Base-by-base conservation (phyloP, 2,329 filamentous ascomycete genomes). In the Penicillium palitans region DNA sequence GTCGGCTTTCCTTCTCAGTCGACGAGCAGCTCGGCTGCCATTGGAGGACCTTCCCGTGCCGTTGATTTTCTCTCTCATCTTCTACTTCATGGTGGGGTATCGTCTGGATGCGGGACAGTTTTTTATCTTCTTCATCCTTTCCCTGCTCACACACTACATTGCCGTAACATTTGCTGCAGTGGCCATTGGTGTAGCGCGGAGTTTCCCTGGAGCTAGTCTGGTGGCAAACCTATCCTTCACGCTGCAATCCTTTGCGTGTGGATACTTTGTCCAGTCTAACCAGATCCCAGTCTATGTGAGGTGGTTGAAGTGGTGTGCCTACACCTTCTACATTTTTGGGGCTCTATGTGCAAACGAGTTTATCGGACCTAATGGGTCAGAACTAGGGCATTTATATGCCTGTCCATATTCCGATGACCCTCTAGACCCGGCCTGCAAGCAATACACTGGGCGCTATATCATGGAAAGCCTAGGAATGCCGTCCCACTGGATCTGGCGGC, bases 71-170 rank as follows among this genome's bases (percentile, higher is more conserved):
- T 86, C 86, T 6, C 74, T 86, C 2, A 87, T 92, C 8, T 87
- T 87, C 68, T 93, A 92, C 72, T 92, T 90, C 71, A 91, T 92
- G 87, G 84, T 86, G 7, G 89, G 88, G 0, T 90, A 91, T 64
- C 84, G 89, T 47, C 79, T 81, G 3, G 82, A 87, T 9, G 84
- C 81, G 0, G 74, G 68, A 1, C 84, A 88, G 54, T 92, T 91
- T 72, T 87, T 93, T 58, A 86, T 82, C 0, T 93, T 91, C 75
- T 88, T 92, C 62, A 78, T 81, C 3, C 80, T 91, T 39, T 83
- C 87, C 0, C 72, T 93, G 5, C 72, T 92, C 3, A 87, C 85
- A 45, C 90, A 93, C 59, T 91, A 90, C 63, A 87, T 90, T 37
- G 85, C 88, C 1, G 84, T 93, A 10, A 88, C 85, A 0, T 88